phyloP scores from a whole-genome alignment of 306 rosid species.

The Malus fusca region DNA sequence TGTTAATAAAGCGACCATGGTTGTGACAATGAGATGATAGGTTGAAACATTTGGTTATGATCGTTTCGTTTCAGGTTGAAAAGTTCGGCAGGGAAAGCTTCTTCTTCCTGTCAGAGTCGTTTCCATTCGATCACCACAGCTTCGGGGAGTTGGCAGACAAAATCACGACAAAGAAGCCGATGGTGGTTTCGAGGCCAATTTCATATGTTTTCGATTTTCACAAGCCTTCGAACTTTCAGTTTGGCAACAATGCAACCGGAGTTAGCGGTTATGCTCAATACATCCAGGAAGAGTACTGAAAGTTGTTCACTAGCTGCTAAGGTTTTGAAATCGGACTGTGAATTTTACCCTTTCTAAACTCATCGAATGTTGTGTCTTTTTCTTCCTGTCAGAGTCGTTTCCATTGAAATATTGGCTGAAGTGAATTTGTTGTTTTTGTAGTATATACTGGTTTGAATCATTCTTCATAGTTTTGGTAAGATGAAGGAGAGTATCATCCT shows the following conservation, averaged over 20 bases:
- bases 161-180: slow-evolving; percentile 31
- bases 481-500: too few relatives aligned
- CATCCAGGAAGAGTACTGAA: slow-evolving; percentile 7
- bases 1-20: too few relatives aligned
- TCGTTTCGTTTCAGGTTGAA: slow-evolving; percentile 54
- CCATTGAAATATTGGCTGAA: too few relatives aligned
- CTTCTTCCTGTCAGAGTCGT: slow-evolving; percentile 57
- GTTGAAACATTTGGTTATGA: slow-evolving; percentile 2
- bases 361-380: not conserved
- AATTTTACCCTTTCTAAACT: not conserved
- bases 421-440: too few relatives aligned
- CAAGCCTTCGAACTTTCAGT: slow-evolving; percentile 33
- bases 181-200: slow-evolving; percentile 45
- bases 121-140: slow-evolving; percentile 56
- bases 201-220: slow-evolving; percentile 58
- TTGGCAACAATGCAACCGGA: slow-evolving; percentile 32
- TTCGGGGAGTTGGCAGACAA: slow-evolving; percentile 54
- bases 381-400: not conserved
- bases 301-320: not conserved
- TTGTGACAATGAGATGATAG: not conserved
- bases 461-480: too few relatives aligned
- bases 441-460: too few relatives aligned
- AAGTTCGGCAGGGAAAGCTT: slow-evolving; percentile 64
- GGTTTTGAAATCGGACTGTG: not conserved
- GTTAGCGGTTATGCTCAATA: slow-evolving; percentile 20